Base-by-base conservation (phyloP, 169 alveolate genomes). In the Theileria sp. region DNA sequence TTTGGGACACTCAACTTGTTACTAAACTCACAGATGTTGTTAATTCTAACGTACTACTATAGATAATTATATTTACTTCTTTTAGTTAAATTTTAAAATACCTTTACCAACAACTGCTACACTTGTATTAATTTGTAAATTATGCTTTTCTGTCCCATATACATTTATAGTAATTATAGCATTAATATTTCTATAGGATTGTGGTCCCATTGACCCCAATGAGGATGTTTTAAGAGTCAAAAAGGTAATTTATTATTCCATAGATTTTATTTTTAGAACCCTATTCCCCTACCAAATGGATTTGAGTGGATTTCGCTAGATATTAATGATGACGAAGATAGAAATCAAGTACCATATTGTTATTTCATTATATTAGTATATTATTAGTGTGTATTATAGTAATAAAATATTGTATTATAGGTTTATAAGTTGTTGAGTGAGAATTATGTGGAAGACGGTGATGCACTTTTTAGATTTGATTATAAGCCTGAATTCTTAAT, bases 401-500 rank as follows among this genome's bases (percentile, higher is more conserved):
- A 32, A 32, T 32, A 32, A 32, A 32, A n/a, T 13, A 30, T 21
- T 23, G 54, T 0, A 78, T 21, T 44, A 38, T 58, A 96, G 95
- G 93, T 96, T 15, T 96, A 96, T 69, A 88, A 82, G 0, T 86
- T 97, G 61, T 90, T 98, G 73, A 94, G 89, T 36, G 94, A 96
- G 74, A 94, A 97, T 87, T 98, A 98, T 90, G 99, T 98, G 15
- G 99, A 98, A 79, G 99, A 98, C 92, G 98, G 96, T 75, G 99
- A 95, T 86, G 89, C 92, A 73, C 92, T 94, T 92, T 97, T 98
- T 85, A 96, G 99, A 80, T 97, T 98, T 77, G 98, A 97, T 79
- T 98, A 98, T 87, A 92, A 98, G 21, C 91, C 93, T 44, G 99
- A 94, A 54, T 97, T 97, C 82, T 85, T 98, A 65, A 86, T 84